A percentile compares a stretch with the other conserved stretches of the same genome.
Conservation (phyloP, 768 basidiomycete genomes). For the Podaxis sp. region DNA sequence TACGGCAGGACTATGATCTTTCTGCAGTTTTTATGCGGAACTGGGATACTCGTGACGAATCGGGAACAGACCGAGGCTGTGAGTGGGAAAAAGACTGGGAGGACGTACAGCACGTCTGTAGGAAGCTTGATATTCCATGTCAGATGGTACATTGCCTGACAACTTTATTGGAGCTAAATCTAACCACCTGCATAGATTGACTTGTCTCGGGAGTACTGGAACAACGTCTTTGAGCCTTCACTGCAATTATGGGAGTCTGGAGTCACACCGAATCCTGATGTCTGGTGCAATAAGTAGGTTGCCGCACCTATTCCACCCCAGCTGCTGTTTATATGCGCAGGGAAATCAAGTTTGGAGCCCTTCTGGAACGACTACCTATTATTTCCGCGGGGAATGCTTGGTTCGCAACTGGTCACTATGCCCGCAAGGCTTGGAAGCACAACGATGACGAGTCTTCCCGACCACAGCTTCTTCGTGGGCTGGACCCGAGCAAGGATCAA, state of each 20-base stretch:
- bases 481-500: constrained; percentile 78
- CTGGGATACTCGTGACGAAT: constrained; percentile 88
- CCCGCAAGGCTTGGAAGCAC: constrained; percentile 55
- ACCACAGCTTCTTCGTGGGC: constrained; percentile 48
- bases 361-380: constrained; percentile 57
- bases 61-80: constrained; percentile 74
- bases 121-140: constrained; percentile 66
- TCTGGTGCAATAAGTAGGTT: constrained; percentile 81
- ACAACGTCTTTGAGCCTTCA: constrained; percentile 84
- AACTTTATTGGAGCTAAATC: not conserved
- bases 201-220: constrained; percentile 90
- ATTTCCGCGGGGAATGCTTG: constrained; percentile 38
- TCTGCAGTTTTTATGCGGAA: constrained; percentile 95
- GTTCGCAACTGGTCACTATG: constrained; percentile 89
- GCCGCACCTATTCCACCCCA: not conserved
- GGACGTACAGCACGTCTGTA: constrained; percentile 82
- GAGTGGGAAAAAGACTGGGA: constrained; percentile 97
- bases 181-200: constrained; percentile 53
- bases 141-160: constrained; percentile 48
- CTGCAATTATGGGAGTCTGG: constrained; percentile 74
- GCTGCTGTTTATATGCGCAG: constrained; percentile 30
- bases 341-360: constrained; percentile 88
- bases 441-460: constrained; percentile 22
- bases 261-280: constrained; percentile 87
- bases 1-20: constrained; percentile 65